Evolutionary conservation across 2,329 filamentous ascomycete species (phyloP).

Genomic region (Helicocarpus griseus): DNA sequence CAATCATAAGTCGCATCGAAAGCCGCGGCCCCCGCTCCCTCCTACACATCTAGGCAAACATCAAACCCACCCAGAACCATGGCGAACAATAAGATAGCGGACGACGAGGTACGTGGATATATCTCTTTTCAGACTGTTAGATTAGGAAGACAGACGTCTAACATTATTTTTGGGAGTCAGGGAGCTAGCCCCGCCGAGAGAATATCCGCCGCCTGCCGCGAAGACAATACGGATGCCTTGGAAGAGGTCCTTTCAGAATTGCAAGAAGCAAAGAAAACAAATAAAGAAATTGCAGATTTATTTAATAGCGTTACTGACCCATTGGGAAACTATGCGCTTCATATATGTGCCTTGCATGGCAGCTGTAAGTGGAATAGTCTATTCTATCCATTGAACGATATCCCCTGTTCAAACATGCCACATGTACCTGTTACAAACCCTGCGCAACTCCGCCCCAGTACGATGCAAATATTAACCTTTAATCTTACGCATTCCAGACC

Average conservation of each 20-base stretch:
- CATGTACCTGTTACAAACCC: not conserved
- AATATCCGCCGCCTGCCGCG: slow-evolving; percentile 83
- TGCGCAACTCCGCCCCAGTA: not conserved
- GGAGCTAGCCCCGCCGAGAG: slow-evolving; percentile 78
- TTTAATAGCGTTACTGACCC: slow-evolving; percentile 81
- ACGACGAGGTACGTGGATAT: slow-evolving; percentile 29
- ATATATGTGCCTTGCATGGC: slow-evolving; percentile 76
- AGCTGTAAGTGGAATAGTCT: slow-evolving; percentile 56
- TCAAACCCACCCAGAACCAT: not conserved
- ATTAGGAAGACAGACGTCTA: not conserved
- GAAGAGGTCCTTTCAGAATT: slow-evolving; percentile 56
- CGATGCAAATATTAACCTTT: not conserved
- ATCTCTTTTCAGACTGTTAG: not conserved
- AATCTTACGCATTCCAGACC: slow-evolving; percentile 23
- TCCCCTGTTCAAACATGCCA: not conserved
- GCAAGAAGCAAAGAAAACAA: slow-evolving; percentile 40
- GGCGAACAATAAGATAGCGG: slow-evolving; percentile 26
- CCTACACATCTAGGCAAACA: not conserved
- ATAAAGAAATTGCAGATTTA: slow-evolving; percentile 59
- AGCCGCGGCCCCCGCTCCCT: too few species aligned
- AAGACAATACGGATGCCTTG: slow-evolving; percentile 84
- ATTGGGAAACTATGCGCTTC: slow-evolving; percentile 79
- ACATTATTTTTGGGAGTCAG: slow-evolving; percentile 34
- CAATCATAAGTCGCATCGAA: not conserved
- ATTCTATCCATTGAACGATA: not conserved